These are phyloP conservation scores for Phyllostachys edulis DNA, from an alignment of 176 grass and related monocot species.

Conservation along the genomic window DNA sequence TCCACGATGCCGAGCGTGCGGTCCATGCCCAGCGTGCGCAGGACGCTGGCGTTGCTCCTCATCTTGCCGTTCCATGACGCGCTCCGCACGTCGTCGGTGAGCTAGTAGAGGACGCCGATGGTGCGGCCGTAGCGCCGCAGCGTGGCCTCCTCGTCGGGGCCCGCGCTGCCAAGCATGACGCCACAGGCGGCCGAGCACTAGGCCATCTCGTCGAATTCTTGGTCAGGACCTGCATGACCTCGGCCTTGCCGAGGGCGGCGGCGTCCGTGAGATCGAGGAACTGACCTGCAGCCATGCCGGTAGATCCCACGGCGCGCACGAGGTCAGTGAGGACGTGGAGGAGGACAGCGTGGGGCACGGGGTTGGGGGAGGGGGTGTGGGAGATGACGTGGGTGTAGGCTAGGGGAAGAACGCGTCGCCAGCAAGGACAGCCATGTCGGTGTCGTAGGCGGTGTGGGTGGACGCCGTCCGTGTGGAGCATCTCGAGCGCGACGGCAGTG, in stretches of 20 bases:
- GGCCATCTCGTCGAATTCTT: conserved; percentile 97
- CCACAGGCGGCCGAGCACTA: conserved; percentile 89
- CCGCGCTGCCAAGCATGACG: conserved; percentile 66
- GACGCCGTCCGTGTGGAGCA: conserved; percentile 87
- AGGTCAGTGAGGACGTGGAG: conserved; percentile 77
- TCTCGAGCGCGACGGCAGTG: conserved; percentile 79
- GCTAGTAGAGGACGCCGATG: conserved; percentile 85
- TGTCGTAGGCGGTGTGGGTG: conserved; percentile 72
- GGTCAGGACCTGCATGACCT: conserved; percentile 68
- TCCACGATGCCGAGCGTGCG: conserved; percentile 65
- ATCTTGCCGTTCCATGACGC: conserved; percentile 69
- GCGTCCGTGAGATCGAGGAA: conserved; percentile 70
- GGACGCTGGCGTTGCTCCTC: conserved; percentile 72
- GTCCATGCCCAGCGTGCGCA: conserved; percentile 61
- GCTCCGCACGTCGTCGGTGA: too few relatives aligned
- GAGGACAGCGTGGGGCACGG: conserved; percentile 47
- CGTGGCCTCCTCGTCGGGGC: conserved; percentile 55
- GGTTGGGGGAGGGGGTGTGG: conserved; percentile 52
- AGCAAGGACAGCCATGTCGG: conserved; percentile 66
- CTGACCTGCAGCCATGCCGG: conserved; percentile 83
- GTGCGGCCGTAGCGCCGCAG: conserved; percentile 77
- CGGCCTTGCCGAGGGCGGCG: conserved; percentile 56
- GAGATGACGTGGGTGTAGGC: conserved; percentile 68
- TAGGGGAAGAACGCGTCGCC: conserved; percentile 85
- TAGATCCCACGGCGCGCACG: conserved; percentile 77